Base-by-base conservation (phyloP, 305 asterid genomes). In the Rubia tinctorum region DNA sequence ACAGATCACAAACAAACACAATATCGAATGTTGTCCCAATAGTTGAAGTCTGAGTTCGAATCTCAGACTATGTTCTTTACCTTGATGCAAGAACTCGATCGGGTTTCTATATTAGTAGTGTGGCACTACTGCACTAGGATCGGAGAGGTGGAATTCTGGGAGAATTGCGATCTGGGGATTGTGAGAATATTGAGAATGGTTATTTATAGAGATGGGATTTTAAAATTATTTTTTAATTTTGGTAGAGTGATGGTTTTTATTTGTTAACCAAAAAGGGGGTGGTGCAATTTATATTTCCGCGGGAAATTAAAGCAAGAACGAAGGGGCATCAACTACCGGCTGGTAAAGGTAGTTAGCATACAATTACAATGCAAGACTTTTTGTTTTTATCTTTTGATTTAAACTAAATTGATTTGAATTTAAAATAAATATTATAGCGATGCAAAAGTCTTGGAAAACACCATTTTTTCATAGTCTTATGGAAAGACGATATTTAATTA, bases 141-240 rank as follows among this genome's bases (percentile, higher is more conserved):
- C 6, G 30, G 66, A 53, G 61, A 61, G 47, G 39, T 43, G 64
- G 34, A 60, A 53, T 44, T 23, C 34, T 30, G 34, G 34, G 34
- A 30, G 59, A 53, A 60, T 10, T 8, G 68, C 13, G 30, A 51
- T 63, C 72, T 40, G 37, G 61, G 40, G 8, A 18, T 8, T 60
- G 66, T 20, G 15, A 20, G 66, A 23, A 60, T 11, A 11, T 4
- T 9, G 15, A 11, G n/a, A 68, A 22, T 14, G 0, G 10, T 0
- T 71, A 76, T 56, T 76, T 76, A 76, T 76, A 76, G 59, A 30
- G 3, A 30, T 53, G 22, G 59, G 59, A 7, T 5, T 5, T 17
- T 53, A 6, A 6, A n/a, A 5, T 17, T 53, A 5, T 17, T 53
- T 18, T 53, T 17, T 17, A 53, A 53, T 53, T 53, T 53, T 18